Evolutionary conservation across 1,284 basidiomycete species (phyloP), one percentile per base, ranked within the genome.

Genomic region (Trametes hirsuta): DNA sequence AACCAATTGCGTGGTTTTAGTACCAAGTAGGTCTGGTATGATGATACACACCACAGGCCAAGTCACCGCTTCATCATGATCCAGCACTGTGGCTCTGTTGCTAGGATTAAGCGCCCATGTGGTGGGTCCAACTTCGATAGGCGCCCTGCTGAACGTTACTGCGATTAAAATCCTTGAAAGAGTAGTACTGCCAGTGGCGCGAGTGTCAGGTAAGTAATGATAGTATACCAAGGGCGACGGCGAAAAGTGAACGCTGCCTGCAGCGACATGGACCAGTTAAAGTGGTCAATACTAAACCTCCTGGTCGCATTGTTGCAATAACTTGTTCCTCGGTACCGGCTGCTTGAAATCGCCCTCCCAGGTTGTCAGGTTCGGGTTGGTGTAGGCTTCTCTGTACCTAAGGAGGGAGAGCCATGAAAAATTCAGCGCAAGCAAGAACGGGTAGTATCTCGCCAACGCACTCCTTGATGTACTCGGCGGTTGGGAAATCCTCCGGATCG

Each of bases 401-500:
- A n/a, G 8, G 15, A 9, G 11, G 18, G 11, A 4, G 21, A 24
- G 30, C 42, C 6, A 61, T 12, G 9, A 22, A 6, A 8, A 25
- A 12, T 12, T 24, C n/a, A 2, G 4, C 30, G 8, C 30, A 8
- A 30, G 30, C 4, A 5, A 30, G 8, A 30, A 46, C 18, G 18
- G 18, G 18, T 46, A 15, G 40, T 15, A 10, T 5, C 6, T 10
- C 3, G 8, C 40, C 34, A 24, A 77, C 84, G 53, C 64, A 89
- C 88, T 84, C 72, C 35, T 88, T 77, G 68, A 94, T 94, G 70
- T 94, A 94, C 21, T 81, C 78, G 49, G 79, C 74, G 0, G 95
- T 97, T 0, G 94, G 95, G 74, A 87, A 90, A 52, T 85, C 83
- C 22, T 77, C 72, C 1, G 94, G 94, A 69, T 95, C 90, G 70